These are phyloP conservation scores for Martiniozyma asiatica DNA, from an alignment of 1,139 yeast species.

Conservation along the genomic window DNA sequence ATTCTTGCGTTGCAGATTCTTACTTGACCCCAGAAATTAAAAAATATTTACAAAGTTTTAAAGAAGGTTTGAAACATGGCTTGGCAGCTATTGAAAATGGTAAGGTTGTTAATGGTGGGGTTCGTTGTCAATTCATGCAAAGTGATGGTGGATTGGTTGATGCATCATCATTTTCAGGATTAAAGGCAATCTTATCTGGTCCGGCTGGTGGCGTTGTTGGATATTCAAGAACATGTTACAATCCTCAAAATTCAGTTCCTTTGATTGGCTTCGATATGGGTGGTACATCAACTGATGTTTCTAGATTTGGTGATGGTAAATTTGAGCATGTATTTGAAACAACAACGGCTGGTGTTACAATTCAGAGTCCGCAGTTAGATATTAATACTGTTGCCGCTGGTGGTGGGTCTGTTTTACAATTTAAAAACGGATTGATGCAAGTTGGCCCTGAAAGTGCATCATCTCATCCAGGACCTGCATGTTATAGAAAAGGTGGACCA, in stretches of 20 bases:
- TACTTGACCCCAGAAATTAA: conserved; percentile 65
- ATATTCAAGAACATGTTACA: conserved; percentile 38
- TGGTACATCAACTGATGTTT: conserved; percentile 51
- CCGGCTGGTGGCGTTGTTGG: conserved; percentile 61
- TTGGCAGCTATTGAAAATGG: conserved; percentile 23
- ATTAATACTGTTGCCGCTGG: conserved; percentile 54
- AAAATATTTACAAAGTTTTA: conserved; percentile 47
- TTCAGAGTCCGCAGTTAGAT: conserved; percentile 46
- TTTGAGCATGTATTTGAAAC: conserved; percentile 46
- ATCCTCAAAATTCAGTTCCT: conserved; percentile 29
- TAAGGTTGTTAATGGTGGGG: conserved; percentile 15
- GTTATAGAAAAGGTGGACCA: conserved; percentile 48
- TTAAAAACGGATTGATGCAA: conserved; percentile 41
- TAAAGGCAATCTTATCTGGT: conserved; percentile 43
- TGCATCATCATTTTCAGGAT: conserved; percentile 34
- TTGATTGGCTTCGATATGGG: conserved; percentile 53
- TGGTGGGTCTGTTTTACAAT: conserved; percentile 42
- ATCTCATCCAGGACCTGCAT: conserved; percentile 55
- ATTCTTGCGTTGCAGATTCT: conserved; percentile 67
- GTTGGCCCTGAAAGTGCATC: conserved; percentile 53
- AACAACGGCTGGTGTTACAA: conserved; percentile 42
- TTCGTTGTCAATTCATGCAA: conserved; percentile 39
- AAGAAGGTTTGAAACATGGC: conserved; percentile 46
- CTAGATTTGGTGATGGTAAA: conserved; percentile 33
- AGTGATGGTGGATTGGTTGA: conserved; percentile 51